phyloP scores from a whole-genome alignment of 345 rosid species.

The Pseudoturritis turrita region DNA sequence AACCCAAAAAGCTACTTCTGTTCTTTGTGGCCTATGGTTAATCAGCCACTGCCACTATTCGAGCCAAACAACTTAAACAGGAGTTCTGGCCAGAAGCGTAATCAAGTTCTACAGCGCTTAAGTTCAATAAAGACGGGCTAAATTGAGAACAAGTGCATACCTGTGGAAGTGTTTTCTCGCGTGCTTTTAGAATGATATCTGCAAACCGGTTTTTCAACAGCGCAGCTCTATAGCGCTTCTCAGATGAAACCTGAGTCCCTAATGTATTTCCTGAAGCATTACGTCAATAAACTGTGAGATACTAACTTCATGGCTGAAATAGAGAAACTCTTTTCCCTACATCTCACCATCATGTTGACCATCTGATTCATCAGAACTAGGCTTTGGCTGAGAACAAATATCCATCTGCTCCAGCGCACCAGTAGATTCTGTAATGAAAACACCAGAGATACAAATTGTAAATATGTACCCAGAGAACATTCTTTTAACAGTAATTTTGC shows the following conservation, averaged over 20 bases:
- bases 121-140: neutral
- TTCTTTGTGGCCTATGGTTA: neutral
- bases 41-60: neutral
- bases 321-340: constrained; percentile 20
- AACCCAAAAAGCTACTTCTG: neutral
- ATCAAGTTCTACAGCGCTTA: neutral
- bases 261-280: constrained; percentile 57
- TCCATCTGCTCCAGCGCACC: constrained; percentile 56
- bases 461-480: neutral
- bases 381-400: constrained; percentile 46
- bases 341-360: constrained; percentile 72
- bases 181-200: constrained; percentile 90
- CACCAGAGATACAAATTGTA: neutral
- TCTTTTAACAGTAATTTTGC: neutral
- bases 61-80: neutral
- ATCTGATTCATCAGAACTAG: constrained; percentile 52
- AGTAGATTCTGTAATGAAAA: constrained; percentile 46
- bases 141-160: constrained; percentile 33
- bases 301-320: constrained; percentile 26
- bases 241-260: constrained; percentile 73
- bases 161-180: constrained; percentile 82
- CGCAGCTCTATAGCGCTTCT: constrained; percentile 81
- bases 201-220: constrained; percentile 77
- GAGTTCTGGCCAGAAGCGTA: neutral
- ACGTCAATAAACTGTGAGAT: constrained; percentile 34